These are phyloP conservation scores for Phalaenopsis hybrid DNA, from an alignment of 116 monocot species.

Conservation along the genomic window DNA sequence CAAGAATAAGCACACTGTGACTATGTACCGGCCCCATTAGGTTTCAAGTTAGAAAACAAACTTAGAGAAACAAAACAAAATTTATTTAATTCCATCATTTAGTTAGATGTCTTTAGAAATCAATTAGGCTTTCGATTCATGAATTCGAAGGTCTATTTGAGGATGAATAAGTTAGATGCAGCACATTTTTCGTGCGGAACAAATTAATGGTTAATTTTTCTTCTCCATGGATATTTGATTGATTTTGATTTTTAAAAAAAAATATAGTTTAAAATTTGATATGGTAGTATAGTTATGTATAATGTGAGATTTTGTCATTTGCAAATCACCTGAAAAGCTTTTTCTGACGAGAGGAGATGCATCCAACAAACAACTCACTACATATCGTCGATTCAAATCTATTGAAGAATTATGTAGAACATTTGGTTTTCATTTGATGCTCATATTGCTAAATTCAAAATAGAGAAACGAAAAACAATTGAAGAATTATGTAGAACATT, in stretches of 20 bases:
- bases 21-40: no score
- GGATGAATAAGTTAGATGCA: conserved; percentile 5
- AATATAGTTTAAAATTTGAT: background rate
- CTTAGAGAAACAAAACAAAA: no score
- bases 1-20: no score
- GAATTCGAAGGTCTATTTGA: conserved; percentile 58
- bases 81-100: no score
- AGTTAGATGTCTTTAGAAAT: no score
- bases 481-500: background rate
- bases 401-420: background rate
- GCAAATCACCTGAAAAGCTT: conserved; percentile 66
- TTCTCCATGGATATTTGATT: background rate
- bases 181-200: background rate
- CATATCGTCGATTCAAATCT: conserved; percentile 45
- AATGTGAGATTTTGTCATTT: background rate
- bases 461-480: no score
- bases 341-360: conserved; percentile 44
- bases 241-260: background rate
- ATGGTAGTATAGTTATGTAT: background rate
- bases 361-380: conserved; percentile 37
- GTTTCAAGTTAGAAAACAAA: no score
- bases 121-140: conserved; percentile 45
- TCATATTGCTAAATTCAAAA: no score
- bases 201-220: background rate
- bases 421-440: no score